A percentile compares a stretch with the other conserved stretches of the same genome.
Evolutionary conservation across 495 filamentous ascomycete species (phyloP).

Genomic region (Acidomyces sp.): DNA sequence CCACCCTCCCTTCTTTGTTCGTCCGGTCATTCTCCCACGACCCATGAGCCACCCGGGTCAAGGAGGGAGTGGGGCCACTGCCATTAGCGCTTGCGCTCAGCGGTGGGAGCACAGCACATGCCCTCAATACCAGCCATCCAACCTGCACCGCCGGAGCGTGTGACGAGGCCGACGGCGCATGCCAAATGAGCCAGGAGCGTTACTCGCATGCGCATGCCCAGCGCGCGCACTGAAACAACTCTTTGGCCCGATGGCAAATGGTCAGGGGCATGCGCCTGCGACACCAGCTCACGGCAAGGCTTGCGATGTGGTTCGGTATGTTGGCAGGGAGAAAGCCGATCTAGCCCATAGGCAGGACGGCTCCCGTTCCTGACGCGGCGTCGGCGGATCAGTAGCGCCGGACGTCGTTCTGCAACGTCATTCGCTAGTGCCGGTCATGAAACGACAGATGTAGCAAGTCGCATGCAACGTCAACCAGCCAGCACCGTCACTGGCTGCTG

Average conservation of each 20-base stretch:
- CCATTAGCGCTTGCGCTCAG: background rate
- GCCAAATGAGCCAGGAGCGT: background rate
- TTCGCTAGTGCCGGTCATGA: slow-evolving; percentile 1
- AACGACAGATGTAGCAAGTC: slow-evolving; percentile 5
- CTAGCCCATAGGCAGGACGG: too few species aligned
- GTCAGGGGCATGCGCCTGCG: slow-evolving; percentile 10
- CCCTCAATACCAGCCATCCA: background rate
- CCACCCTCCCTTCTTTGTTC: slow-evolving; percentile 4
- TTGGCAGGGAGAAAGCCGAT: background rate
- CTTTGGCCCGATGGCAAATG: slow-evolving; percentile 4
- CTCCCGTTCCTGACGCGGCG: too few species aligned
- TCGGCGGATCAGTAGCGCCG: too few species aligned
- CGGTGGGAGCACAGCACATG: background rate
- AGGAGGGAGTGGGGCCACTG: background rate
- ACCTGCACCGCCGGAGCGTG: background rate
- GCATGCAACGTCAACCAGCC: too few species aligned
- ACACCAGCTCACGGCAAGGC: background rate
- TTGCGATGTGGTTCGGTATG: slow-evolving; percentile 5
- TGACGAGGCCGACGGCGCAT: slow-evolving; percentile 5
- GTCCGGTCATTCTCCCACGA: background rate
- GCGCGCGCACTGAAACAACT: background rate
- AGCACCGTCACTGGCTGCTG: background rate
- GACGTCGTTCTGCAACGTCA: too few species aligned
- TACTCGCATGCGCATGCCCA: background rate
- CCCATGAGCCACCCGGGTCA: background rate